Evolutionary conservation across 2,329 filamentous ascomycete genomes (phyloP).

Genomic region (Rhexocercosporidium sp.): DNA sequence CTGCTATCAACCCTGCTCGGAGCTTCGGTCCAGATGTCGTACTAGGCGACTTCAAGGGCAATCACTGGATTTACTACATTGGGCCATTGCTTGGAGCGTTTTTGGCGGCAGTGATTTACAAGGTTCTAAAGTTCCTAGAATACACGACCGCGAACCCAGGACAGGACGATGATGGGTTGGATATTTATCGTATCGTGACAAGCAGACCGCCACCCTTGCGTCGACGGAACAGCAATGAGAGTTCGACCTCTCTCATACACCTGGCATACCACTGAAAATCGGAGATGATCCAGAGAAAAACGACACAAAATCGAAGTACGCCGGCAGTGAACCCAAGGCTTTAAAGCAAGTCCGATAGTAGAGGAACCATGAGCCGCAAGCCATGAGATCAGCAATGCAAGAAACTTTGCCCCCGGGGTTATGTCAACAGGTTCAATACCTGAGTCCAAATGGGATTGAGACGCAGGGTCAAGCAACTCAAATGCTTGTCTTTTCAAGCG

Average conservation of each 20-base stretch:
- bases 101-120: slow-evolving; percentile 53
- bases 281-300: not conserved
- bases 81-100: slow-evolving; percentile 55
- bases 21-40: slow-evolving; percentile 52
- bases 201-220: not conserved
- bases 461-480: not conserved
- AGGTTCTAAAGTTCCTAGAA: slow-evolving; percentile 53
- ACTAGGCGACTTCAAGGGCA: slow-evolving; percentile 45
- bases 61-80: slow-evolving; percentile 56
- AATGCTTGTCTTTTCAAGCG: not conserved
- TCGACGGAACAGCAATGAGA: slow-evolving; percentile 1
- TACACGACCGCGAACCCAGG: slow-evolving; percentile 57
- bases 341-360: no score
- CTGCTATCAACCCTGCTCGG: slow-evolving; percentile 53
- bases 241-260: not conserved
- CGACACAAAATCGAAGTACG: not conserved
- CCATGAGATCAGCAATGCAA: not conserved
- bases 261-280: not conserved
- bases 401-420: not conserved
- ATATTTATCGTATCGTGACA: slow-evolving; percentile 12
- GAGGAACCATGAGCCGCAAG: not conserved
- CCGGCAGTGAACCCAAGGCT: no score
- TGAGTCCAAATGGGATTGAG: not conserved
- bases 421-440: not conserved
- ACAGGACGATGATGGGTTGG: slow-evolving; percentile 46